Evolutionary conservation across 2,329 filamentous ascomycete species (phyloP).

Genomic region (Colletotrichum sidae): DNA sequence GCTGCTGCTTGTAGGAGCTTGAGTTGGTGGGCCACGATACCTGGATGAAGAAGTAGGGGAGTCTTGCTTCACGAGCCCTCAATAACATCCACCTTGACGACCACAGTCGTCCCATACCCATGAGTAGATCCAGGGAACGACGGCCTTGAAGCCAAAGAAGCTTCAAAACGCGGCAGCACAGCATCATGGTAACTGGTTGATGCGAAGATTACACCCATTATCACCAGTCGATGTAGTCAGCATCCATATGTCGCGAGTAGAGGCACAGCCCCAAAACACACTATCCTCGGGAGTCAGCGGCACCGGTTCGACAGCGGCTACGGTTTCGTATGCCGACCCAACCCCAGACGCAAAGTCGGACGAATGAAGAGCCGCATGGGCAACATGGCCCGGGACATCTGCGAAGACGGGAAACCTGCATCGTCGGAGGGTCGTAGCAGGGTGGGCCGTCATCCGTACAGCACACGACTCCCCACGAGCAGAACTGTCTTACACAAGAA

Average conservation of each 20-base stretch:
- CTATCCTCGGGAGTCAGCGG: neutral
- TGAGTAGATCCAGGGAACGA: no score
- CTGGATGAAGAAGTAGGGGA: no score
- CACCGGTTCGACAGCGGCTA: conserved; percentile 17
- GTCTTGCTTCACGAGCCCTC: no score
- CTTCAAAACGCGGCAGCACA: no score
- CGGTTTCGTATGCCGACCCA: conserved; percentile 27
- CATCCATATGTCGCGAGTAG: conserved; percentile 15
- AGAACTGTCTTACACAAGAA: no score
- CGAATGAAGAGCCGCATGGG: conserved; percentile 22
- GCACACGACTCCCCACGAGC: neutral
- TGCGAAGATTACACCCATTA: no score
- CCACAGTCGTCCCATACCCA: no score
- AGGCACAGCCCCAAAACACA: conserved; percentile 16
- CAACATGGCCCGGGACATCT: conserved; percentile 14
- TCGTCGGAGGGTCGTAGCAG: conserved; percentile 34
- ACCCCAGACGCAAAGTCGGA: conserved; percentile 3
- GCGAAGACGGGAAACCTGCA: conserved; percentile 36
- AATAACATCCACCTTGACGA: no score
- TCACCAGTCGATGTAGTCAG: neutral
- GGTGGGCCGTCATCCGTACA: neutral
- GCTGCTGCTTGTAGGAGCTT: no score
- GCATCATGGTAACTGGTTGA: no score
- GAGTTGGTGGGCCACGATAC: no score
- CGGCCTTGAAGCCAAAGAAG: no score